These are phyloP conservation scores for Candida incommunis DNA, from an alignment of 805 yeast genomes.

Conservation along the genomic window DNA sequence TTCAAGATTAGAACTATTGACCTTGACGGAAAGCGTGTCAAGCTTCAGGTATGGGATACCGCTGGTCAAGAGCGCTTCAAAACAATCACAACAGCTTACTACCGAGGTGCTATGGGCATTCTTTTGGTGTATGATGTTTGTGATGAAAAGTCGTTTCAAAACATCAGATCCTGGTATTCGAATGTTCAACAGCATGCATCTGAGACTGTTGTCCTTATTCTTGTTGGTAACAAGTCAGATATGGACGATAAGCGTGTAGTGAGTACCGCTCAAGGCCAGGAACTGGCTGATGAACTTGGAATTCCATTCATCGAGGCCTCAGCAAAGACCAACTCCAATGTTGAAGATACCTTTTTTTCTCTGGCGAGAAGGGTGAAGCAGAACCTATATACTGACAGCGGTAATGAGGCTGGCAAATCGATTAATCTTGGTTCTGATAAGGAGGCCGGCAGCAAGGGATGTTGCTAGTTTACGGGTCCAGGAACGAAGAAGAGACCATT, in stretches of 20 bases:
- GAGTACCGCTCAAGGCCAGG: slow-evolving; percentile 79
- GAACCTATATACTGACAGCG: slow-evolving; percentile 37
- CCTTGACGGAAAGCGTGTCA: slow-evolving; percentile 81
- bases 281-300: slow-evolving; percentile 71
- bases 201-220: slow-evolving; percentile 85
- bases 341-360: slow-evolving; percentile 81
- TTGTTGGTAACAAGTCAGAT: slow-evolving; percentile 94
- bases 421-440: slow-evolving; percentile 17
- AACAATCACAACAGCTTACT: slow-evolving; percentile 94
- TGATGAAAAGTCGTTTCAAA: slow-evolving; percentile 88
- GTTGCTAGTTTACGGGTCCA: slow-evolving; percentile 16
- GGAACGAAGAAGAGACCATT: background rate
- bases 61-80: slow-evolving; percentile 98
- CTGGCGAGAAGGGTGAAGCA: slow-evolving; percentile 80
- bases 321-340: slow-evolving; percentile 88
- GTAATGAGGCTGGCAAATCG: slow-evolving; percentile 14
- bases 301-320: slow-evolving; percentile 91
- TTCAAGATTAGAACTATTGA: slow-evolving; percentile 95
- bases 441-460: slow-evolving; percentile 13
- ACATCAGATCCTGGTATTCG: slow-evolving; percentile 87
- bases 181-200: slow-evolving; percentile 95
- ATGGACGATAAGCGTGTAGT: slow-evolving; percentile 80
- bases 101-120: slow-evolving; percentile 98
- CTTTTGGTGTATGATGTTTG: slow-evolving; percentile 95
- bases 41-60: slow-evolving; percentile 96